Evolutionary conservation across 1,284 basidiomycete genomes (phyloP), one percentile per base, ranked within the genome.

Genomic region (Laetiporus sulphureus): DNA sequence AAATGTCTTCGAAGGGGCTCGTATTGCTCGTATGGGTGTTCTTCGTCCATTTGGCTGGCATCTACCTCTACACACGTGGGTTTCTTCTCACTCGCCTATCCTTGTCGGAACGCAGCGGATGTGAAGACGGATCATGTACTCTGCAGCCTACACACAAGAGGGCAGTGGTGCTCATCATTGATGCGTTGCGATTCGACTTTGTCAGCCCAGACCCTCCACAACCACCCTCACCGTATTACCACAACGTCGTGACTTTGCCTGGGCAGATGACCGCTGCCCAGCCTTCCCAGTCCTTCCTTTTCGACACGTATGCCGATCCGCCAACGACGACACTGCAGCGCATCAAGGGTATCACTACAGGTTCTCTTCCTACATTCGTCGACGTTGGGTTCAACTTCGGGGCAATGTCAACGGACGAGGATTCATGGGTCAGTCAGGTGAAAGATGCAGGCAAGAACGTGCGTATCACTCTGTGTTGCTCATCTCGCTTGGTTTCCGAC

Each of bases 241-340:
- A 97, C 61, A 78, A 88, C 60, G 69, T 94, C 20, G 68, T 99
- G 18, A 81, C 78, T 0, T 69, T 95, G 2, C 94, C 95, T 0
- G 66, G 71, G 5, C 72, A 88, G 56, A 70, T 96, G 29, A 81
- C 84, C 0, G 62, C 65, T 0, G 52, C 63, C 3, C 60, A 74
- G 13, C 91, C 94, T 0, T 60, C 66, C 25, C 72, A 80, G 42
- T 94, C 92, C 0, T 79, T 95, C 60, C 70, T 99, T 22, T 91
- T 91, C 60, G 87, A 97, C 58, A 76, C 92, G 4, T 83, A 87
- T 61, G 83, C 91, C 1, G 95, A 99, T 59, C 93, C 96, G 0
- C 96, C 96, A 1, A 99, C 96, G 0, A 85, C 92, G 0, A 99
- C 95, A 0, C 75, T 99, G 36, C 96, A 99, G 62, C 77, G 96